Evolutionary conservation across 179 eudicot genomes (phyloP).

Genomic region (Sideroxylon spinosum): DNA sequence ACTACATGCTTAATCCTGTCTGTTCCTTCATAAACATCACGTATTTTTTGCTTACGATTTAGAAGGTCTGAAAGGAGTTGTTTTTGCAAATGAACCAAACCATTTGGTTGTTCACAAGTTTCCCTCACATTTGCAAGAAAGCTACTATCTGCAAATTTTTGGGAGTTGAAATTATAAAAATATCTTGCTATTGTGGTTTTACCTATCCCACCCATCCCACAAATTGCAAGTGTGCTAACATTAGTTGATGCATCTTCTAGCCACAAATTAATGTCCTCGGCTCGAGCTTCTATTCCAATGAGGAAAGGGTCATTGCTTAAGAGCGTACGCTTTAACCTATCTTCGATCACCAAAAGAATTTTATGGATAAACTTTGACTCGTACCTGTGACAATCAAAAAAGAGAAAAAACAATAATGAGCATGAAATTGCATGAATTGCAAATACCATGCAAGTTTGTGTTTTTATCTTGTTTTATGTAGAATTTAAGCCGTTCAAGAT

Average conservation of each 20-base stretch:
- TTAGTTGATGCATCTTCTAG: not conserved
- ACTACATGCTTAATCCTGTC: not conserved
- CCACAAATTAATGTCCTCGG: not conserved
- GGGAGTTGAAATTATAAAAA: not conserved
- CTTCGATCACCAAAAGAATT: not conserved
- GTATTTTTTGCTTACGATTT: not conserved
- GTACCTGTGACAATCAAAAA: not conserved
- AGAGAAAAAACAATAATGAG: not conserved
- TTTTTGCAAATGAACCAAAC: slow-evolving; percentile 12
- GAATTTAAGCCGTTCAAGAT: too few species aligned
- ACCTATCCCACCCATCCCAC: slow-evolving; percentile 18
- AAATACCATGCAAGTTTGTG: too few species aligned
- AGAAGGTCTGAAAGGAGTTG: slow-evolving; percentile 9
- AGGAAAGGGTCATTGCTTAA: not conserved
- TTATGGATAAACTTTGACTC: slow-evolving; percentile 5
- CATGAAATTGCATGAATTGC: not conserved
- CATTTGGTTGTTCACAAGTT: slow-evolving; percentile 5
- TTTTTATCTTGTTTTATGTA: too few species aligned
- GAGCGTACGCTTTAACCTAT: not conserved
- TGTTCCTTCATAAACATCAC: slow-evolving; percentile 11
- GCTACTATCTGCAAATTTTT: slow-evolving; percentile 10
- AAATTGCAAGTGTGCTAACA: not conserved
- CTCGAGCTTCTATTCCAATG: not conserved
- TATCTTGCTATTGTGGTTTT: slow-evolving; percentile 17
- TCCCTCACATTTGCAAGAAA: slow-evolving; percentile 23